A percentile compares a stretch with the other conserved stretches of the same genome.
These are phyloP conservation scores for Mycena sanguinolenta DNA, from an alignment of 768 basidiomycete species.

Conservation along the genomic window DNA sequence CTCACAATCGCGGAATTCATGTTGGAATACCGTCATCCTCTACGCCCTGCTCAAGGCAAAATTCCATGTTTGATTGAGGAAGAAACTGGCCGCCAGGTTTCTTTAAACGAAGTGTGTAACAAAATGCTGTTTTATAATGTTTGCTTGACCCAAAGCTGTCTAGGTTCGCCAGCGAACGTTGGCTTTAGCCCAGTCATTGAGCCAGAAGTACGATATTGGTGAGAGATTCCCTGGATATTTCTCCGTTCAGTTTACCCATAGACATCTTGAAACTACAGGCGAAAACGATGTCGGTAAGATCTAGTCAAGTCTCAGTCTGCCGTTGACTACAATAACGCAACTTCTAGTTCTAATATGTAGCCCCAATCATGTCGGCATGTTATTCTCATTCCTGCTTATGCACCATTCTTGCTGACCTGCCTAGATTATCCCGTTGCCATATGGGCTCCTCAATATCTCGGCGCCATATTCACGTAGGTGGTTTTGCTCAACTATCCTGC, in stretches of 20 bases:
- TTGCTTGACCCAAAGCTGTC: neutral
- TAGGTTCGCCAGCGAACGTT: conserved; percentile 54
- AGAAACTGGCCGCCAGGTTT: conserved; percentile 54
- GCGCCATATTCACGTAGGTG: conserved; percentile 64
- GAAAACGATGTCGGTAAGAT: conserved; percentile 62
- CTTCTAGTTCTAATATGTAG: conserved; percentile 63
- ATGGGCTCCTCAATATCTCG: conserved; percentile 67
- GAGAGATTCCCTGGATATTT: neutral
- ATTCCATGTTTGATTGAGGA: conserved; percentile 69
- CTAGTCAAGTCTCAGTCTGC: neutral
- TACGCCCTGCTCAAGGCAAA: conserved; percentile 54
- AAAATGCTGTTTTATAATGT: conserved; percentile 15
- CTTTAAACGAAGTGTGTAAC: conserved; percentile 54
- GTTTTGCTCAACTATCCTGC: neutral
- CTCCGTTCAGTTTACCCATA: too few relatives aligned
- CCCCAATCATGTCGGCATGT: conserved; percentile 66
- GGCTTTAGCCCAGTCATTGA: conserved; percentile 56
- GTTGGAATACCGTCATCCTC: conserved; percentile 61
- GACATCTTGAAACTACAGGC: conserved; percentile 53
- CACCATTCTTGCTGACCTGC: neutral
- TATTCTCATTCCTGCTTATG: neutral
- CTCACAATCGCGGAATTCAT: conserved; percentile 70
- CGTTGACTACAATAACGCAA: conserved; percentile 1
- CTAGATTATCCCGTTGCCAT: conserved; percentile 62
- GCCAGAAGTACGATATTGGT: conserved; percentile 54